A percentile compares a stretch with the other conserved stretches of the same genome.
phyloP scores from a whole-genome alignment of 2,329 filamentous ascomycete species.

The Alternaria ethzedia region DNA sequence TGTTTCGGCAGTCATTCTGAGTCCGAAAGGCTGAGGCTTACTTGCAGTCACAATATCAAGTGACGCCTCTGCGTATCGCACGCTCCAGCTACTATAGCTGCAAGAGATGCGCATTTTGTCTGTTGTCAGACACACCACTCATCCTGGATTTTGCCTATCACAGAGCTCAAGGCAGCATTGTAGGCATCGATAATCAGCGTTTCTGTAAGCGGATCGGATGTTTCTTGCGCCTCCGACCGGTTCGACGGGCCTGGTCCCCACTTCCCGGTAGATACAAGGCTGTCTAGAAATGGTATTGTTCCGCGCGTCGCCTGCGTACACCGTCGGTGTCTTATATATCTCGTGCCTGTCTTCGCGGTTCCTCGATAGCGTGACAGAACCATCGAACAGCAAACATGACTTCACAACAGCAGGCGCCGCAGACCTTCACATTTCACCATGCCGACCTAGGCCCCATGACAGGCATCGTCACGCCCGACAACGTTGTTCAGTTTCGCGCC shows the following conservation, averaged over 20 bases:
- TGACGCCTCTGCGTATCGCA: neutral
- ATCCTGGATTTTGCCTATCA: neutral
- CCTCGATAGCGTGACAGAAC: too few species aligned
- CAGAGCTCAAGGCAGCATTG: neutral
- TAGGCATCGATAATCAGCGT: neutral
- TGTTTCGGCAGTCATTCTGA: neutral
- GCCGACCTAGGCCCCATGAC: constrained; percentile 23
- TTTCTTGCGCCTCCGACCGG: neutral
- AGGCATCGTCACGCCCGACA: constrained; percentile 22
- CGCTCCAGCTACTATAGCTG: neutral
- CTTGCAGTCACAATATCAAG: neutral
- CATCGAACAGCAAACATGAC: neutral
- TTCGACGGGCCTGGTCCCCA: neutral
- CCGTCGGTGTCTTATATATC: neutral
- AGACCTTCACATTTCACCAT: constrained; percentile 25
- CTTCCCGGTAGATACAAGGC: neutral
- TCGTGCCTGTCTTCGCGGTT: neutral
- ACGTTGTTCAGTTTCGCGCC: constrained; percentile 35
- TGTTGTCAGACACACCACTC: neutral
- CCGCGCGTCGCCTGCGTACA: neutral
- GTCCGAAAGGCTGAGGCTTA: neutral
- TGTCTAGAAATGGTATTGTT: neutral
- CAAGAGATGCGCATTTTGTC: neutral
- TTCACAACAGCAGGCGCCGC: neutral
- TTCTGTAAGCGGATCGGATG: neutral